Evolutionary conservation across 2,329 filamentous ascomycete species (phyloP), one percentile per base, ranked within the genome.

Genomic region (Passalora sequoiae): DNA sequence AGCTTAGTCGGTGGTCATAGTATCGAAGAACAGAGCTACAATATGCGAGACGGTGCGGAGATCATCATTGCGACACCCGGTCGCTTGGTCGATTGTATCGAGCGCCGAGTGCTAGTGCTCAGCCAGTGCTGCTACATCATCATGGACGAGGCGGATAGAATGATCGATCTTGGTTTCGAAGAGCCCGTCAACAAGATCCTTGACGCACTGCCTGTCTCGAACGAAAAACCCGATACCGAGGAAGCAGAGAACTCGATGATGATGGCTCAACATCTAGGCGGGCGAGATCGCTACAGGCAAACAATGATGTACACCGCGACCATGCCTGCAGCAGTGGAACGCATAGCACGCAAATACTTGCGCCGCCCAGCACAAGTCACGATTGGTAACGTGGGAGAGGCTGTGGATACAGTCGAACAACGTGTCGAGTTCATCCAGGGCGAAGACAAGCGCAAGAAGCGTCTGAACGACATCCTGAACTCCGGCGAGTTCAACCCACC

Each of bases 221-320:
- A 98, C 66, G 87, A 95, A 66, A 98, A 97, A 66, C 92, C 92
- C 0, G 92, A 98, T 66, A 85, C 80, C 0, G 91, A 97, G 9
- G 87, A 86, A 40, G 92, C 92, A 4, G 92, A 98, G 66, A 79
- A 97, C 61, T 74, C 86, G 0, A 73, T 77, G 44, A 80, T 83
- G n/a, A 97, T 97, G 91, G 83, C 81, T 57, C 77, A 80, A 45
- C 84, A 85, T 58, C 70, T 94, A 1, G 82, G 83, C 40, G 80
- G 80, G 13, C 80, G 81, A 54, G 84, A 89, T 59, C 78, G 85
- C 16, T 97, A 97, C 70, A 77, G 92, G 46, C 91, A 98, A 67
- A 98, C 92, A 0, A 98, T 98, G 92, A 98, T 98, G 92, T 98
- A 97, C 79, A 97, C 92, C 53, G 92, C 92, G 40, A 98, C 92